A percentile compares a stretch with the other conserved stretches of the same genome.
Evolutionary conservation across 306 rosid species (phyloP).

Genomic region (Myrica gale): DNA sequence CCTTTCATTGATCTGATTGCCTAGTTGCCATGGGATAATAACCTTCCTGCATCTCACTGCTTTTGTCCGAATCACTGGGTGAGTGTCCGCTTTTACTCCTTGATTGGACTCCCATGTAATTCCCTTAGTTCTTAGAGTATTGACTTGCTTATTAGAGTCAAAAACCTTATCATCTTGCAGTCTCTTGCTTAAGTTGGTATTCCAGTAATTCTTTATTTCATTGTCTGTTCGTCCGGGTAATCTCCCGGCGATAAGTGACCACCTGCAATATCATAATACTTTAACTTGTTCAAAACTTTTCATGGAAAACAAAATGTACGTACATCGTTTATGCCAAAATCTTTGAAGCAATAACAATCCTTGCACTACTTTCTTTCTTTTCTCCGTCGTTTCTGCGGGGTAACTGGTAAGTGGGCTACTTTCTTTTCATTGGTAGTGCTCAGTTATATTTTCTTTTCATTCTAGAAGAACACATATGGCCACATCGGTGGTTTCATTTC

Average conservation of each 20-base stretch:
- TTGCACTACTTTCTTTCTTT: no score
- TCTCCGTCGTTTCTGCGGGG: no score
- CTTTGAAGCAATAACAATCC: no score
- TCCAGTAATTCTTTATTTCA: constrained; percentile 41
- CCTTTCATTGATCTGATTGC: not conserved
- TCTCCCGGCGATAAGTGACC: constrained; percentile 40
- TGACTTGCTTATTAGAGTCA: no score
- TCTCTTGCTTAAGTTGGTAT: constrained; percentile 27
- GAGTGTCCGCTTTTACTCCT: not conserved
- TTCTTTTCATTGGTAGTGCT: no score
- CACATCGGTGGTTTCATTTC: no score
- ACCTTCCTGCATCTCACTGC: constrained; percentile 17
- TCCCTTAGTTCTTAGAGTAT: no score
- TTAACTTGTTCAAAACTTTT: no score
- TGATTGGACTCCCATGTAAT: not conserved
- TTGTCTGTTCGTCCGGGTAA: constrained; percentile 42
- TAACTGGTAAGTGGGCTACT: not conserved
- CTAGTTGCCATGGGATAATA: constrained; percentile 4
- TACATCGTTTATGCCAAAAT: no score
- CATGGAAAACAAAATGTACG: no score
- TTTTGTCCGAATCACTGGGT: constrained; percentile 17
- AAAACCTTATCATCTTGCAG: not conserved
- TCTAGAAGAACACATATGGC: not conserved
- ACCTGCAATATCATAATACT: constrained; percentile 6
- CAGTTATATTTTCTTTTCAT: not conserved